phyloP scores from a whole-genome alignment of 192 early-diverging fungal species.

The Coemansia sp. region DNA sequence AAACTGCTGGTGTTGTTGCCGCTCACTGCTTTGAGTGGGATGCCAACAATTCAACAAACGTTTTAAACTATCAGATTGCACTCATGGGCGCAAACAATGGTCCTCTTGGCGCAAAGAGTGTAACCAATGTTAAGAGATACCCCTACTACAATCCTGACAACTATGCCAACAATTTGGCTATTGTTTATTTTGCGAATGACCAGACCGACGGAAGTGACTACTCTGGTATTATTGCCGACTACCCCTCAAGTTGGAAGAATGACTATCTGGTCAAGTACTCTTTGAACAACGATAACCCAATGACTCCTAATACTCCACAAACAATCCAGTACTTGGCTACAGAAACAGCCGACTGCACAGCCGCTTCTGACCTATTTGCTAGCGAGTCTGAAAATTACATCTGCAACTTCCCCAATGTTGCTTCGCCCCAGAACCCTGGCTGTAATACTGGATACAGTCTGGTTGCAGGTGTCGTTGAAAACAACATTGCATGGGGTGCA shows the following conservation, averaged over 20 bases:
- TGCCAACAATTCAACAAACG: not conserved
- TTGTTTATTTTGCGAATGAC: slow-evolving; percentile 9
- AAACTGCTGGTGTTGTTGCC: slow-evolving; percentile 17
- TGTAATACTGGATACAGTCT: slow-evolving; percentile 25
- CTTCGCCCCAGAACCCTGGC: slow-evolving; percentile 2
- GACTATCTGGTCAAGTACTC: slow-evolving; percentile 1
- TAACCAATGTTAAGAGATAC: not conserved
- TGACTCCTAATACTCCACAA: not conserved
- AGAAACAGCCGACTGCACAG: slow-evolving; percentile 2
- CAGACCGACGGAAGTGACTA: not conserved
- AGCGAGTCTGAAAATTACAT: slow-evolving; percentile 15
- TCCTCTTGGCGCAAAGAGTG: not conserved
- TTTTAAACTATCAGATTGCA: not conserved
- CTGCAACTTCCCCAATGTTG: slow-evolving; percentile 12
- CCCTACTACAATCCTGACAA: slow-evolving; percentile 20
- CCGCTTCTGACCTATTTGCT: slow-evolving; percentile 4
- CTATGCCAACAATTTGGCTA: slow-evolving; percentile 36
- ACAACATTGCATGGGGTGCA: slow-evolving; percentile 7
- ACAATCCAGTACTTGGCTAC: not conserved
- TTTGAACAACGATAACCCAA: not conserved
- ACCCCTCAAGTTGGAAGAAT: not conserved
- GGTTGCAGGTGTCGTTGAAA: slow-evolving; percentile 8
- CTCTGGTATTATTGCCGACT: not conserved
- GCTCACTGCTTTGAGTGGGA: slow-evolving; percentile 25
- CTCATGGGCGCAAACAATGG: slow-evolving; percentile 1